Base-by-base conservation (phyloP, 768 basidiomycete genomes). In the Boletus sp. region DNA sequence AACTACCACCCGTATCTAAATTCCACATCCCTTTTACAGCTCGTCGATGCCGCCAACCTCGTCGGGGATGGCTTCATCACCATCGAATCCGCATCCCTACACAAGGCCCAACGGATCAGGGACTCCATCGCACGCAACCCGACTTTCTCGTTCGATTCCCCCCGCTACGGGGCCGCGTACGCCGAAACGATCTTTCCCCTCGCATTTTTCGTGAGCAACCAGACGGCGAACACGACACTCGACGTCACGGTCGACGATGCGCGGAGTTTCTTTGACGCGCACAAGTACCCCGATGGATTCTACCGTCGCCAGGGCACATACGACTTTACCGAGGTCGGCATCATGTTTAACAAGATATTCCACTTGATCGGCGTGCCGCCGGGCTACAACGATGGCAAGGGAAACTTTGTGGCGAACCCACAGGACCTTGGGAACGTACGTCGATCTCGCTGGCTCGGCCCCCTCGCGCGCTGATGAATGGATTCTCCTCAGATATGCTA, bases 81-180 rank as follows among this genome's bases (percentile, higher is more conserved):
- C 2, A 4, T 69, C 24, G 59, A 68, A 47, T 66, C 67, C 2
- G 55, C 64, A 28, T 33, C 64, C 11, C 18, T 69, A 30, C 57
- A 67, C 40, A 67, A 69, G 29, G 32, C 36, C 1, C 49, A 50
- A 5, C 64, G 67, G n/a, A 67, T 67, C 42, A 69, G 64, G 32
- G 59, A 69, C 48, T 67, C 66, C 28, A 69, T 67, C 24, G 67
- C 66, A 11, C 52, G 48, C 39, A 67, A 67, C 42, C 66, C 66
- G 0, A 64, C 62, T 0, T 67, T 67, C 42, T 56, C 35, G 47
- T 67, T 69, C n/a, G 59, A 61, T 3, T 61, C 61, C 12, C 64
- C 64, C 0, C 59, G 66, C 9, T 68, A 12, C 48, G 46, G 64
- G 1, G 61, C 67, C 3, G 67, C 59, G 11, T 67, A 66, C 9